Base-by-base conservation (phyloP, 345 rosid species). In the Gynandropsis gynandra region DNA sequence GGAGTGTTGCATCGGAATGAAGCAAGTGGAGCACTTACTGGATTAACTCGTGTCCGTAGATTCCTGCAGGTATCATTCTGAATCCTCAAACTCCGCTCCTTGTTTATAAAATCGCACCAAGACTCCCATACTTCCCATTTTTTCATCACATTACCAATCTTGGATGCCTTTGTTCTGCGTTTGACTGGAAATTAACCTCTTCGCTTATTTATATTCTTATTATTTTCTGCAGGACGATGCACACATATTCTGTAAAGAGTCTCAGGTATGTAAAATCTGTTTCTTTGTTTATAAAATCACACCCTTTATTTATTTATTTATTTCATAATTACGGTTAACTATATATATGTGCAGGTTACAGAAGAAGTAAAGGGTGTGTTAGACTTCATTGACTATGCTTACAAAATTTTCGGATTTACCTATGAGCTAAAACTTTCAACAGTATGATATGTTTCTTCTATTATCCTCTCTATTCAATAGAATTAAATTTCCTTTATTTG, bases 371-470 rank as follows among this genome's bases (percentile, higher is more conserved):
- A 58, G 68, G 82, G 69, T 50, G 97, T 73, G 56, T 70, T 93
- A 56, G 92, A 81, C 27, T 93, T 93, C 74, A 80, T 93, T 60
- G 73, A 87, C 55, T 77, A 85, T 66, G 69, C 53, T 5, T 93
- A 93, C 59, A 47, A 51, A 24, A 37, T 82, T 58, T 87, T 87
- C 65, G 89, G 96, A 45, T 90, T 93, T 72, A 83, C 95, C 47
- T 88, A 85, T 73, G 95, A 93, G 24, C 73, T 93, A 67, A 85
- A 93, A 74, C 74, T 88, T 53, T 88, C 95, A 48, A 88, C 95
- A 73, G 97, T 88, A 85, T 24, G 74, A 61, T 68, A 15, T 58
- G 42, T 33, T 19, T 14, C 8, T 36, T 51, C 41, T 38, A 47
- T 58, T 27, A 41, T 24, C 42, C 19, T 40, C 31, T 54, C 32